Percentiles rank a stretch among this genome's conserved stretches.
Evolutionary conservation across 2,329 filamentous ascomycete genomes (phyloP).

Genomic region (Whalleya microplaca): DNA sequence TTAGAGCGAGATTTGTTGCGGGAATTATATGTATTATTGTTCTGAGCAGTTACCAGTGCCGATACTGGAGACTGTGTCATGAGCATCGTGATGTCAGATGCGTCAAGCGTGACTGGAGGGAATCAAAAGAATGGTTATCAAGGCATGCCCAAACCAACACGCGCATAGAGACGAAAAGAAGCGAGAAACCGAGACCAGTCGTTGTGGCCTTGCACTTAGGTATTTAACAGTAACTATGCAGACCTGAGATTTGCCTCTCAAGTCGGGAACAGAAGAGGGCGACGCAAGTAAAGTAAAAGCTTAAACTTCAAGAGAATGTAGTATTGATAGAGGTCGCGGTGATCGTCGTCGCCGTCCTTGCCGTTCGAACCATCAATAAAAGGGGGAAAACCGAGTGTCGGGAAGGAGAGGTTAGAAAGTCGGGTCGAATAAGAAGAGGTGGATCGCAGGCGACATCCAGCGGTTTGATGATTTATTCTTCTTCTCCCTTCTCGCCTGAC

Average conservation of each 20-base stretch:
- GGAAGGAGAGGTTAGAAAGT: constrained; percentile 8
- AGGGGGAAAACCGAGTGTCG: constrained; percentile 11
- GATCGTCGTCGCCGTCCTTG: constrained; percentile 7
- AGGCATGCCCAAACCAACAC: constrained; percentile 32
- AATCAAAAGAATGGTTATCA: constrained; percentile 29
- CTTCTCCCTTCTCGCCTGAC: not conserved
- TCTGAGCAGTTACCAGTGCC: constrained; percentile 50
- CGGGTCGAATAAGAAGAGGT: constrained; percentile 13
- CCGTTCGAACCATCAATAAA: constrained; percentile 16
- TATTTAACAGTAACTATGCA: constrained; percentile 3
- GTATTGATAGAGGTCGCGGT: constrained; percentile 11
- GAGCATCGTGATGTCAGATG: constrained; percentile 52
- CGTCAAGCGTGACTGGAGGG: constrained; percentile 23
- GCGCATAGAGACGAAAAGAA: constrained; percentile 17
- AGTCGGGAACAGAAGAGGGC: constrained; percentile 7
- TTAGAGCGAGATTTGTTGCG: constrained; percentile 38
- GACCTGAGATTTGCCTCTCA: not conserved
- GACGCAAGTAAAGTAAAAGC: constrained; percentile 7
- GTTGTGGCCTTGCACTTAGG: constrained; percentile 2
- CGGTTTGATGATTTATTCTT: constrained; percentile 4
- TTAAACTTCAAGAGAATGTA: constrained; percentile 2
- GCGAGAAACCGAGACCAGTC: constrained; percentile 12
- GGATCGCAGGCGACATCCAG: constrained; percentile 11
- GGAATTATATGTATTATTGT: constrained; percentile 42
- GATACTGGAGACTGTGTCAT: constrained; percentile 54